Base-by-base conservation (phyloP, 2,329 filamentous ascomycete species). In the Fusarium sp. region DNA sequence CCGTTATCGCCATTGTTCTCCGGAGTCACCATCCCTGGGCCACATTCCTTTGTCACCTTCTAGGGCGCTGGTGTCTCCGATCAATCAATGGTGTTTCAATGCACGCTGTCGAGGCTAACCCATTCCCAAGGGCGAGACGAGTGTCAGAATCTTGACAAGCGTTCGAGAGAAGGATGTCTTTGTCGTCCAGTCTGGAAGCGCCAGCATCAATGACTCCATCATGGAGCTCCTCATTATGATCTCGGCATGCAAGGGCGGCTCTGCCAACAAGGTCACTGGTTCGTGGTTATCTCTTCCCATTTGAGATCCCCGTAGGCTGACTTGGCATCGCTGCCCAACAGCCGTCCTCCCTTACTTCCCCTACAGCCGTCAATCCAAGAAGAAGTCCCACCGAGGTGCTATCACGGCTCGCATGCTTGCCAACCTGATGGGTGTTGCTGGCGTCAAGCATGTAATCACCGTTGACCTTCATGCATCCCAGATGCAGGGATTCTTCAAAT, bases 181-280 rank as follows among this genome's bases (percentile, higher is more conserved):
- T 83, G 96, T 99, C 81, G 93, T 99, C 70, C 96, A 99, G 87
- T 98, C 96, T 72, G 96, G 96, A 74, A 98, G 96, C 85, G 89
- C 91, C 81, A 94, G 93, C 85, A 98, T 98, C 88, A 99, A 99
- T 83, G 96, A 99, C 85, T 97, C 94, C 80, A 95, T 99, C 81
- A 98, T 99, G 95, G 96, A 99, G 88, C 89, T 99, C 81, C 90
- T 99, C 81, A 98, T 99, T 84, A 97, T 99, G 94, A 98, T 98
- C 79, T 96, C 94, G 75, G 96, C 96, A 77, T 99, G 96, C 89
- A 98, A 98, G 84, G 95, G 96, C 80, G 96, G 96, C 75, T 98
- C 96, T 63, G 94, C 96, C 72, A 98, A 95, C 86, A 97, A 96
- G 79, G 93, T 98, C 81, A 98, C 96, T 78, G 96, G 96, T 98